Evolutionary conservation across 192 early-diverging fungal genomes (phyloP).

Genomic region (Rhizoclosmatium sp.): DNA sequence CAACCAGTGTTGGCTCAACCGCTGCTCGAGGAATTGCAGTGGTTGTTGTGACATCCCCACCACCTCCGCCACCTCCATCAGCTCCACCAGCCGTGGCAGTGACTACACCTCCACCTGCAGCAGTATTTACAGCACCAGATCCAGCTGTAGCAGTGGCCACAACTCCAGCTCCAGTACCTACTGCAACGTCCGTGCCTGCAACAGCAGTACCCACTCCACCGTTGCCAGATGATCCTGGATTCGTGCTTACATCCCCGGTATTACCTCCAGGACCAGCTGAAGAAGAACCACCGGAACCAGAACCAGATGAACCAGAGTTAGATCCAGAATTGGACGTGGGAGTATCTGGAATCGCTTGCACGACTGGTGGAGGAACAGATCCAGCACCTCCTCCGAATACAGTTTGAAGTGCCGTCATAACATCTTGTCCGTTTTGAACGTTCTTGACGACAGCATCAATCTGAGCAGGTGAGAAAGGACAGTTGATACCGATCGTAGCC

Average conservation of each 20-base stretch:
- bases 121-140: too few relatives aligned
- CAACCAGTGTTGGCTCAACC: too few relatives aligned
- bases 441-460: slow-evolving; percentile 16
- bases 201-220: neutral
- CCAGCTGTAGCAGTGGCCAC: neutral
- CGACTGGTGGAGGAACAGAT: neutral
- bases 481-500: slow-evolving; percentile 18
- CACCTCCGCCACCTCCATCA: too few relatives aligned
- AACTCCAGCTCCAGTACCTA: neutral
- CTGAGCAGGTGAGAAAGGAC: slow-evolving; percentile 23
- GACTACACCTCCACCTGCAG: too few relatives aligned
- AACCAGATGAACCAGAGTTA: neutral
- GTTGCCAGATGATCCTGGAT: neutral
- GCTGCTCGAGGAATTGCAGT: too few relatives aligned
- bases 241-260: neutral
- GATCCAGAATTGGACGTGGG: neutral
- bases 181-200: neutral
- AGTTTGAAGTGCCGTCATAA: neutral
- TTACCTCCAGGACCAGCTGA: neutral
- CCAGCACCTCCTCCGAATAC: slow-evolving; percentile 15
- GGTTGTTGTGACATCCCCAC: too few relatives aligned
- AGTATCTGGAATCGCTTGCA: neutral
- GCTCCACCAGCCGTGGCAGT: too few relatives aligned
- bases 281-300: neutral
- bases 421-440: slow-evolving; percentile 9